Base-by-base conservation (phyloP, 2,329 filamentous ascomycete genomes). In the Myrmaecium sp. region DNA sequence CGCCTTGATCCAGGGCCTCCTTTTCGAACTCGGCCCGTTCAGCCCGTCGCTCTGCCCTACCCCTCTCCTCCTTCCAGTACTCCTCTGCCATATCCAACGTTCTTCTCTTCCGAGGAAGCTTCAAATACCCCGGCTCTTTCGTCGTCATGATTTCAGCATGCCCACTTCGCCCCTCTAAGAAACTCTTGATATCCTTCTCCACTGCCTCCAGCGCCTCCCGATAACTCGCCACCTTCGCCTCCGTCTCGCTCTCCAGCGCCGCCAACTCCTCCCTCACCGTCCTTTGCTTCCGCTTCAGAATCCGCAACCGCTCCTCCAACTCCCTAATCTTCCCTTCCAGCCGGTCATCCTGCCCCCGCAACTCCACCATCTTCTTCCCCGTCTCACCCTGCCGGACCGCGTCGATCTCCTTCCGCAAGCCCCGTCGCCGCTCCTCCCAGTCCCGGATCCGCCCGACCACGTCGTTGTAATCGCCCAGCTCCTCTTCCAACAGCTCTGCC, bases 61-160 rank as follows among this genome's bases (percentile, higher is more conserved):
- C 51, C 2, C 73, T 55, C 36, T 83, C 75, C 5, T 64, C 62
- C 28, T 67, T 60, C 70, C 74, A 83, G 62, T 76, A 78, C 9
- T 72, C 63, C 32, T 60, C 67, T 0, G 76, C 77, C 71, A 83
- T 74, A 9, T 68, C 67, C 2, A 74, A 44, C 0, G 76, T 83
- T 24, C 77, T 60, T 11, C 74, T 62, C 37, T 74, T 68, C 0
- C 69, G 62, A 1, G 69, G 65, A 5, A 82, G 54, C 2, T 59
- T 55, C 18, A 74, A 43, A 28, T 79, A 79, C 18, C 68, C 51
- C 5, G 49, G 38, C 5, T 37, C 36, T 3, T 43, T 42, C 4
- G 46, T 34, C n/a, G n/a, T n/a, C n/a, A n/a, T n/a, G n/a, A n/a
- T n/a, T n/a, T n/a, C n/a, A n/a, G n/a, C n/a, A n/a, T n/a, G n/a